A percentile compares a stretch with the other conserved stretches of the same genome.
phyloP scores from a whole-genome alignment of 768 basidiomycete genomes.

The Suillus subaureus region DNA sequence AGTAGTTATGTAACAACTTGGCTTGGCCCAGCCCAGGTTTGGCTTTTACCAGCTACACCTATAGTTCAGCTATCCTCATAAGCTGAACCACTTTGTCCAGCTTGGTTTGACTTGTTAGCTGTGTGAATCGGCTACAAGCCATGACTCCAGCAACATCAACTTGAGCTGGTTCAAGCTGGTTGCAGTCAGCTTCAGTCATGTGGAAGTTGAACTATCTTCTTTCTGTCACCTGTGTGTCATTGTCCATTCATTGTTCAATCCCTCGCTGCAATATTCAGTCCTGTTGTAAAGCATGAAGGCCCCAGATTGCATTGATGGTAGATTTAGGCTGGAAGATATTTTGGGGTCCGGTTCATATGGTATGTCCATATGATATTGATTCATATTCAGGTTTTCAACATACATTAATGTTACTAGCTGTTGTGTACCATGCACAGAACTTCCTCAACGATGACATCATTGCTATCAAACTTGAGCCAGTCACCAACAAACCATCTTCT shows the following conservation, averaged over 20 bases:
- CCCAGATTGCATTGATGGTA: neutral
- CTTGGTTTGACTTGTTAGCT: neutral
- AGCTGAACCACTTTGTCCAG: neutral
- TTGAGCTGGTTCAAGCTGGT: neutral
- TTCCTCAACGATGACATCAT: too few relatives aligned
- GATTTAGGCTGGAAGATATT: too few relatives aligned
- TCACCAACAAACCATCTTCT: too few relatives aligned
- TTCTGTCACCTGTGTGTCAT: neutral
- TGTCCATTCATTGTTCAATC: neutral
- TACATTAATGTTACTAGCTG: too few relatives aligned
- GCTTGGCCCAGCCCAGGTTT: neutral
- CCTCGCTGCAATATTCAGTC: neutral
- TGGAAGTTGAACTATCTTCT: neutral
- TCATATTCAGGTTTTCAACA: too few relatives aligned
- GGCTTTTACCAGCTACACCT: neutral
- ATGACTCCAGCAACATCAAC: neutral
- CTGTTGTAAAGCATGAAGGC: neutral
- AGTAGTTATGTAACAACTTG: neutral
- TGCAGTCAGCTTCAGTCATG: neutral
- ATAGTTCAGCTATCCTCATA: neutral
- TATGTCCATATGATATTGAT: too few relatives aligned
- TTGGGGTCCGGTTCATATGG: too few relatives aligned
- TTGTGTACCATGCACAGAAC: too few relatives aligned
- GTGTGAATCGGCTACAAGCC: neutral
- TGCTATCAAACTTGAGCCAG: too few relatives aligned